These are phyloP conservation scores for Phialophora macrospora DNA, from an alignment of 2,329 filamentous ascomycete genomes.

Conservation along the genomic window DNA sequence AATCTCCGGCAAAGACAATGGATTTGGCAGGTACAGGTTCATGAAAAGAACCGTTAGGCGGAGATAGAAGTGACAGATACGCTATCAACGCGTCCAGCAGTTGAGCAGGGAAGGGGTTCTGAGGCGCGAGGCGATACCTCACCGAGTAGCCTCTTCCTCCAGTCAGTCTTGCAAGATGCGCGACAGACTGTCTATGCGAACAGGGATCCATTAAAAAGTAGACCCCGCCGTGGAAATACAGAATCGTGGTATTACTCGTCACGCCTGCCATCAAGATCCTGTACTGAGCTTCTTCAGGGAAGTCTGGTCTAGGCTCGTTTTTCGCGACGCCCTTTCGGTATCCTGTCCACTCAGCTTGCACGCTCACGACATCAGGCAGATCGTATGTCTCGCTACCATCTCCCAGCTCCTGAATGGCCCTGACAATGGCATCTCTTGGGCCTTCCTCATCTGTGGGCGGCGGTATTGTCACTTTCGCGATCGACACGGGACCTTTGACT, in stretches of 20 bases:
- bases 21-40: slow-evolving; percentile 49
- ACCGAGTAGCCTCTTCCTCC: slow-evolving; percentile 51
- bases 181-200: slow-evolving; percentile 47
- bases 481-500: slow-evolving; percentile 81
- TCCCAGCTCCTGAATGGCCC: slow-evolving; percentile 49
- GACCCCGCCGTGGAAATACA: slow-evolving; percentile 56
- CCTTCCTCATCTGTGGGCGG: slow-evolving; percentile 55
- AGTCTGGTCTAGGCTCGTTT: slow-evolving; percentile 46
- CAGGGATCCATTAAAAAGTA: slow-evolving; percentile 54
- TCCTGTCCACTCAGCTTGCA: slow-evolving; percentile 55
- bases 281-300: slow-evolving; percentile 53
- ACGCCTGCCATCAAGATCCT: slow-evolving; percentile 47
- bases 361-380: slow-evolving; percentile 44
- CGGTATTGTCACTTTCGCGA: slow-evolving; percentile 70
- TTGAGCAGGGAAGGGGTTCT: slow-evolving; percentile 54
- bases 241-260: slow-evolving; percentile 48
- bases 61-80: slow-evolving; percentile 55
- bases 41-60: slow-evolving; percentile 51
- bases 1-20: slow-evolving; percentile 55
- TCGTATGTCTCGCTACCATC: slow-evolving; percentile 47
- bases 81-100: slow-evolving; percentile 54
- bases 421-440: slow-evolving; percentile 42
- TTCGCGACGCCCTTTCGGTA: slow-evolving; percentile 48
- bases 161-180: slow-evolving; percentile 46
- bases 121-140: slow-evolving; percentile 54